Evolutionary conservation across 371 early-diverging fungal genomes (phyloP).

Genomic region (Haplosporangium sp.): DNA sequence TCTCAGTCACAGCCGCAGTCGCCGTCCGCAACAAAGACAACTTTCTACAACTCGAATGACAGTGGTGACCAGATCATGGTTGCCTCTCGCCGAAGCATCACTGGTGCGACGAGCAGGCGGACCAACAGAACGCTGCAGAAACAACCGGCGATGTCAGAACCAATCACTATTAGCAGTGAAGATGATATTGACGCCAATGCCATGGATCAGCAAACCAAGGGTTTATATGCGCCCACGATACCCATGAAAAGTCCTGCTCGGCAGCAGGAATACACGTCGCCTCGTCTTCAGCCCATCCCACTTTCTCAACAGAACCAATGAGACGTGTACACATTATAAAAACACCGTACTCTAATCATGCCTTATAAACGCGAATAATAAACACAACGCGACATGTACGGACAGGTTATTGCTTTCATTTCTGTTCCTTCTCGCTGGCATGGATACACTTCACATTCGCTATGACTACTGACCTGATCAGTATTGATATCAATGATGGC

Average conservation of each 20-base stretch:
- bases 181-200: not conserved
- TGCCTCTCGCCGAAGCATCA: conserved; percentile 27
- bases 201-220: conserved; percentile 11
- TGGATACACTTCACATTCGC: too few relatives aligned
- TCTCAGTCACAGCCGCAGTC: not conserved
- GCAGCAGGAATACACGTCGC: not conserved
- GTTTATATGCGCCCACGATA: conserved; percentile 19
- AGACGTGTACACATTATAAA: too few relatives aligned
- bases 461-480: too few relatives aligned
- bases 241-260: conserved; percentile 47
- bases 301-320: not conserved
- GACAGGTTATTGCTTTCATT: too few relatives aligned
- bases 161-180: not conserved
- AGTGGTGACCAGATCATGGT: conserved; percentile 15
- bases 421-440: too few relatives aligned
- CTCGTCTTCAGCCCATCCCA: not conserved
- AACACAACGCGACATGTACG: too few relatives aligned
- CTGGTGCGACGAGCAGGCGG: not conserved
- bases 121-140: not conserved
- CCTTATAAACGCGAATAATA: too few relatives aligned
- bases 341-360: too few relatives aligned
- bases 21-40: not conserved
- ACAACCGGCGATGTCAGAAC: not conserved
- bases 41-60: conserved; percentile 8
- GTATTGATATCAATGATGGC: too few relatives aligned